Base-by-base conservation (phyloP, 805 yeast genomes). In the Brettanomyces anomalus region DNA sequence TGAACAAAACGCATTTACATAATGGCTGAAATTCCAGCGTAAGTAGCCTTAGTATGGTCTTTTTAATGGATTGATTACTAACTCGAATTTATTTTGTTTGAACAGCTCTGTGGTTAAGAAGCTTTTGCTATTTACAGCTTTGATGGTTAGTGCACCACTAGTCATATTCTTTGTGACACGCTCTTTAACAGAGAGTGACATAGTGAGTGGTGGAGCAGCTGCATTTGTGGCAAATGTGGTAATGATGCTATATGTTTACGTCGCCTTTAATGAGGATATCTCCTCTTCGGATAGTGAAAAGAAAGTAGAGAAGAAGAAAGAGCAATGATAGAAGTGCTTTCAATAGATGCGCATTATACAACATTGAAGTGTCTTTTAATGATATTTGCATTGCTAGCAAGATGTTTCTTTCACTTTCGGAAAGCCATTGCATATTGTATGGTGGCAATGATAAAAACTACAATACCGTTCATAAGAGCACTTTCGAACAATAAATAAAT, bases 121-220 rank as follows among this genome's bases (percentile, higher is more conserved):
- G 61, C 72, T 85, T 45, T 70, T 83, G 61, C 70, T 81, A 53
- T 84, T 81, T 69, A 84, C 94, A 13, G 81, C 71, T 5, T 79
- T 85, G 45, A 85, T 85, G 93, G 77, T 85, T 41, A 61, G 74
- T 19, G 69, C 78, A 39, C 94, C 94, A 19, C 54, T 85, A 48
- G 42, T 71, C 21, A 66, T 82, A 2, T 85, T 85, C 60, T 85
- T 85, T 57, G 46, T 63, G 5, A 43, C 52, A 19, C 43, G 52
- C 16, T 39, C 48, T 4, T 14, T 58, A 7, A 51, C 55, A 31
- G 68, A 66, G 38, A 83, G 75, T 53, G 74, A 88, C 1, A 60
- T 84, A 13, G 64, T 81, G 11, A 79, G 87, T 40, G 94, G 94
- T 35, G 93, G 93, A 3, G 55, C 79, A n/a, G 86, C 89, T 32